Evolutionary conservation across 306 rosid species (phyloP), one percentile per base, ranked within the genome.

Genomic region (Arachis stenosperma): DNA sequence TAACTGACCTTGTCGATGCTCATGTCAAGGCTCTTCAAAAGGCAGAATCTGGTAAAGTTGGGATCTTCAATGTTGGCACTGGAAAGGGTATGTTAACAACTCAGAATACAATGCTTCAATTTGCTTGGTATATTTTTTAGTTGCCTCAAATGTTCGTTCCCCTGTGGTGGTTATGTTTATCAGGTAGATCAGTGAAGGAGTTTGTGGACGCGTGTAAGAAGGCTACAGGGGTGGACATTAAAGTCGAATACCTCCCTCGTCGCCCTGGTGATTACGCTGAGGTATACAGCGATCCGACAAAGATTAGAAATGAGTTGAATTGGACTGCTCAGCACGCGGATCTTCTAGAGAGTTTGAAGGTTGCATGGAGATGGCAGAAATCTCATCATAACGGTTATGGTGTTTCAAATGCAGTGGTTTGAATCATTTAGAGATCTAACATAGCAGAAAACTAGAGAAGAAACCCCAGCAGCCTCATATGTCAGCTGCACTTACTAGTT

Each of bases 341-440:
- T 81, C 96, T 93, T 81, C 83, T 77, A 67, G 80, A 89, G 82
- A 93, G 98, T 82, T 81, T 93, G 75, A 39, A 65, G 83, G 55
- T 76, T 0, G 97, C 98, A 10, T 93, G 98, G 98, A 90, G 81
- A 79, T 93, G 98, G 98, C 98, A 93, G 77, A 90, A 93, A 75
- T 81, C 82, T 12, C 98, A 93, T 60, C 88, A 78, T 4, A 75
- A 85, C 39, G 98, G 97, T 50, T 93, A 93, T 29, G 93, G 87
- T 15, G 70, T 68, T 78, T 61, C 90, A 6, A 74, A 75, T 81
- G 75, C 67, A 48, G 2, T 56, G 22, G 47, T 67, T 70, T 85
- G 96, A 90, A 48, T 66, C 44, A 65, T 58, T 73, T 50, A 56
- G 75, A 69, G 57, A 73, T 59, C 69, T 81, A 72, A 70, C 81